Base-by-base conservation (phyloP, 352 stramenopile genomes). In the Phytophthora ramorum region DNA sequence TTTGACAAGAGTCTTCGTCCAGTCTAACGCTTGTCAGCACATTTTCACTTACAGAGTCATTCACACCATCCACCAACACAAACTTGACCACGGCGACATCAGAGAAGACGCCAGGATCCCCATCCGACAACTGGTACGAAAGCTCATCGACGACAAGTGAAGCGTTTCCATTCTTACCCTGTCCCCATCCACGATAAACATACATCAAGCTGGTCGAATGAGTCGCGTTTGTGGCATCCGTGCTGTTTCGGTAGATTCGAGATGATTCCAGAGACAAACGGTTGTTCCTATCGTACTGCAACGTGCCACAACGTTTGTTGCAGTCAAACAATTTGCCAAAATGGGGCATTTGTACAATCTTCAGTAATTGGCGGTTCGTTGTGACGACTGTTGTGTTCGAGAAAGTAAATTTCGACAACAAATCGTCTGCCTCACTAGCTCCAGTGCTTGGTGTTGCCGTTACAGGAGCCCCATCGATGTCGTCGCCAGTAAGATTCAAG, bases 241-340 rank as follows among this genome's bases (percentile, higher is more conserved):
- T 63, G 37, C 38, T 62, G 45, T 75, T 75, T 28, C 32, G 50
- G 50, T 61, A 59, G n/a, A 77, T 40, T 40, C 50, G 66, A 57
- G 19, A 28, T 2, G 43, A 43, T 26, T 64, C 24, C 9, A 66
- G 17, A 13, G 35, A 45, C 40, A 60, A 16, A 47, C 52, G 19
- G 19, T 48, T 40, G 7, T 26, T 49, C 43, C 4, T 14, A 9
- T 12, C 16, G n/a, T 40, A 43, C 2, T 4, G 7, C 54, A 64
- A 37, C 12, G 30, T 19, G 5, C 19, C n/a, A 56, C 60, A 78
- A 44, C 34, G 61, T 54, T 67, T 54, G 38, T 75, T 83, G 44
- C 70, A 75, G 35, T 93, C 83, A 20, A 85, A 93, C 10, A 93
- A 32, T 34, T 63, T 81, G 6, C 85, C 85, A 51, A 77, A 87